A percentile compares a stretch with the other conserved stretches of the same genome.
Conservation (phyloP, 2,329 filamentous ascomycete genomes). For the Ilyonectria sp. region DNA sequence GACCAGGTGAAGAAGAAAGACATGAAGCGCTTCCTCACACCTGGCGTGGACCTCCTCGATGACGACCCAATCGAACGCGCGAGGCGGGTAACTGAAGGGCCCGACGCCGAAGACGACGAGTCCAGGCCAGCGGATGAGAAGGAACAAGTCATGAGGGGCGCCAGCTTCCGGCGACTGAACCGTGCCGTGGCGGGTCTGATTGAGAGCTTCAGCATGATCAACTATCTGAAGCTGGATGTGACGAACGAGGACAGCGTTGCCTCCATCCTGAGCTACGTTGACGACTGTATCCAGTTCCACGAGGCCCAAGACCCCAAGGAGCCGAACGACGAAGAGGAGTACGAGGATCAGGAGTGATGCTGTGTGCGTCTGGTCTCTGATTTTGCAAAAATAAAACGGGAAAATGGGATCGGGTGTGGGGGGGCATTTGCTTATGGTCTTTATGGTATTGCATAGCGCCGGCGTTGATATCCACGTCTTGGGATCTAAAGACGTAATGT, state of each 20-base stretch:
- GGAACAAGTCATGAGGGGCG: conserved; percentile 82
- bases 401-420: conserved; percentile 25
- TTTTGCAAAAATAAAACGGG: conserved; percentile 11
- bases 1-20: conserved; percentile 90
- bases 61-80: conserved; percentile 76
- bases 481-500: conserved; percentile 39
- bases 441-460: conserved; percentile 49
- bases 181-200: conserved; percentile 91
- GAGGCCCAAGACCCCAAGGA: conserved; percentile 94
- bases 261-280: conserved; percentile 89
- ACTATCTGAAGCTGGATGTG: conserved; percentile 90
- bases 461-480: conserved; percentile 46
- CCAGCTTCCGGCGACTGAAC: conserved; percentile 87
- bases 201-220: conserved; percentile 98
- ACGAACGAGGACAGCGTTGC: conserved; percentile 94
- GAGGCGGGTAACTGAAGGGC: conserved; percentile 57
- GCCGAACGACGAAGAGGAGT: conserved; percentile 72
- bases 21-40: conserved; percentile 90
- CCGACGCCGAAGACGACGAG: conserved; percentile 65
- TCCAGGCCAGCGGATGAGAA: conserved; percentile 74
- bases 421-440: conserved; percentile 37
- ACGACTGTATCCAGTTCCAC: conserved; percentile 93
- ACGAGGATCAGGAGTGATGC: conserved; percentile 55
- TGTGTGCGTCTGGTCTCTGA: conserved; percentile 1
- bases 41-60: conserved; percentile 86